Percentiles rank a stretch among this genome's conserved stretches.
These are phyloP conservation scores for Candida sanyaensis DNA, from an alignment of 1,139 yeast genomes.

Conservation along the genomic window DNA sequence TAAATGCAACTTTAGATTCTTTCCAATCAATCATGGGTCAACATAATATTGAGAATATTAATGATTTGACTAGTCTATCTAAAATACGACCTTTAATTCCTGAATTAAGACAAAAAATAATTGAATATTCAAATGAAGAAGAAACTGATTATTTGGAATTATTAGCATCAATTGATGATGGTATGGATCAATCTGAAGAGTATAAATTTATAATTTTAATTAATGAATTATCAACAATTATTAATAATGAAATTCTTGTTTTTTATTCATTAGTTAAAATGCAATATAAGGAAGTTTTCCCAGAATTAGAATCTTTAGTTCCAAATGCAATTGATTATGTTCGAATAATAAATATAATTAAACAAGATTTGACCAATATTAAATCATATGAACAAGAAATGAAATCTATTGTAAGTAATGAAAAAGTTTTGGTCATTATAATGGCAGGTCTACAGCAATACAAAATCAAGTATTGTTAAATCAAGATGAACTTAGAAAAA, in stretches of 20 bases:
- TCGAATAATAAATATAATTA: constrained; percentile 50
- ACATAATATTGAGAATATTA: constrained; percentile 19
- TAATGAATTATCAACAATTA: constrained; percentile 57
- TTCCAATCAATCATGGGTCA: constrained; percentile 16
- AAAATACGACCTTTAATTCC: constrained; percentile 29
- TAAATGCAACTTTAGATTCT: constrained; percentile 13
- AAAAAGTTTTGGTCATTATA: constrained; percentile 68
- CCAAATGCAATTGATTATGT: constrained; percentile 69
- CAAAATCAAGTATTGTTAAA: constrained; percentile 28
- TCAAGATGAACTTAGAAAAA: constrained; percentile 35
- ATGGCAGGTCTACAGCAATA: constrained; percentile 63
- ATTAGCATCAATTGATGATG: constrained; percentile 33
- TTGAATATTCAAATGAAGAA: constrained; percentile 22
- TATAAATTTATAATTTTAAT: constrained; percentile 54
- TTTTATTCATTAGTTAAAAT: constrained; percentile 53
- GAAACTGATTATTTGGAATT: constrained; percentile 38
- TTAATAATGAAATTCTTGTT: constrained; percentile 55
- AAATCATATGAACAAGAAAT: constrained; percentile 36
- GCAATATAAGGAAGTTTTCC: constrained; percentile 63
- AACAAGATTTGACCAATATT: constrained; percentile 47
- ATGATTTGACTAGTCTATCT: constrained; percentile 23
- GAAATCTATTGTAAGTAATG: constrained; percentile 50
- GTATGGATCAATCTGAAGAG: constrained; percentile 35
- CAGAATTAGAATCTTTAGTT: constrained; percentile 68
- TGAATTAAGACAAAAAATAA: constrained; percentile 23